Evolutionary conservation across 345 rosid genomes (phyloP), one percentile per base, ranked within the genome.

Genomic region (Limnanthes douglasii): DNA sequence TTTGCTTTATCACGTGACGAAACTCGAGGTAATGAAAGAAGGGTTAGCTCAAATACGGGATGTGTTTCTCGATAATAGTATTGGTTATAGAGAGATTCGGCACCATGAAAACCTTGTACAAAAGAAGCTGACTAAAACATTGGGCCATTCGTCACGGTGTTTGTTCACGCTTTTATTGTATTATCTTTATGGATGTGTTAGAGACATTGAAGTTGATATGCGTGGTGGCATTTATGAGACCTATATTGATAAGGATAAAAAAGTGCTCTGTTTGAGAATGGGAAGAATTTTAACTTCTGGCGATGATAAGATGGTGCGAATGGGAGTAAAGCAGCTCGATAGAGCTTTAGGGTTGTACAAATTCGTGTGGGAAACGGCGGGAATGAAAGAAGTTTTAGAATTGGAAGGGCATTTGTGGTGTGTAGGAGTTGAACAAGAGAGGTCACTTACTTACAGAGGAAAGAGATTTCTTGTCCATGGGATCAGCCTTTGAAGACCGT

Each of bases 11-110:
- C 78, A 82, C 36, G 33, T 68, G 27, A 53, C 43, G 0, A 86
- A 78, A 64, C 78, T 82, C 17, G 57, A 62, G 37, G 72, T 51
- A 17, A 86, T 86, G 88, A 82, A 75, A 66, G 94, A 82, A 75
- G 97, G 94, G 20, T 44, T 76, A 40, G 34, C 52, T 33, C 85
- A 82, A 37, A 65, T 82, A 51, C 78, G 51, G 55, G 70, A 75
- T 52, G 81, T 86, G 35, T 43, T 51, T 40, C 39, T 73, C n/a
- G 88, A 78, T 16, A 78, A 59, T 34, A 47, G 53, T 38, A 64
- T 72, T 51, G 86, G 86, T 32, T 86, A 62, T 50, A 65, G 65
- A 55, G 88, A 86, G 48, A 59, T 46, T 42, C 67, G 43, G 17
- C 70, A 70, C 56, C 93, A 78, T 48, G 85, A 82, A 48, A 56